Base-by-base conservation (phyloP, 345 rosid species). In the Syzygium aromaticum region DNA sequence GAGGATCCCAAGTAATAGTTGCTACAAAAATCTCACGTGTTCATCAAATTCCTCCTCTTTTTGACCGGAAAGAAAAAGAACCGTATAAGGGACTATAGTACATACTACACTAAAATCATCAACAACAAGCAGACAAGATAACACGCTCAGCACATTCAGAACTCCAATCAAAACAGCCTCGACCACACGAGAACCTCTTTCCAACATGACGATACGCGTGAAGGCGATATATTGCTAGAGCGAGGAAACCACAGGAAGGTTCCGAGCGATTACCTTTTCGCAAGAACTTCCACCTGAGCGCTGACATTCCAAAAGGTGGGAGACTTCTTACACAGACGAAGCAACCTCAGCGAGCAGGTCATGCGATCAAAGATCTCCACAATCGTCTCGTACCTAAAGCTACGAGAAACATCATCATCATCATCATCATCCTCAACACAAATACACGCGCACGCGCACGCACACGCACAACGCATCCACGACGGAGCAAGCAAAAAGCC, bases 271-370 rank as follows among this genome's bases (percentile, higher is more conserved):
- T 88, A 92, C 95, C 94, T 93, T 90, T 90, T 85, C 33, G 87
- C 84, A 87, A 92, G 77, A 23, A 92, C 90, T 86, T 92, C 89
- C 87, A 92, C 93, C 88, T 92, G 95, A 77, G 88, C 38, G 25
- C 86, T 89, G 86, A 94, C 85, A 73, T 93, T 94, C 78, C 84
- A 87, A 63, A 94, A 93, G 83, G 91, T 92, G 38, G 92, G 88
- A 8, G 85, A 46, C 91, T 87, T 92, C 86, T 90, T 90, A 59
- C 90, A 80, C 84, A 93, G 73, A 61, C 73, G 77, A 80, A 94
- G 94, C 92, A 94, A 54, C 90, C 94, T 88, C 87, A 92, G 78
- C 11, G 94, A 93, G 90, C 89, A 91, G 78, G 54, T 85, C 93
- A 94, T 87, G 30, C 89, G 51, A 46, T 91, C 86, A 67, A 94